Percentiles rank a stretch among this genome's conserved stretches.
Conservation (phyloP, 495 filamentous ascomycete genomes). For the Jackrogersella minutella region DNA sequence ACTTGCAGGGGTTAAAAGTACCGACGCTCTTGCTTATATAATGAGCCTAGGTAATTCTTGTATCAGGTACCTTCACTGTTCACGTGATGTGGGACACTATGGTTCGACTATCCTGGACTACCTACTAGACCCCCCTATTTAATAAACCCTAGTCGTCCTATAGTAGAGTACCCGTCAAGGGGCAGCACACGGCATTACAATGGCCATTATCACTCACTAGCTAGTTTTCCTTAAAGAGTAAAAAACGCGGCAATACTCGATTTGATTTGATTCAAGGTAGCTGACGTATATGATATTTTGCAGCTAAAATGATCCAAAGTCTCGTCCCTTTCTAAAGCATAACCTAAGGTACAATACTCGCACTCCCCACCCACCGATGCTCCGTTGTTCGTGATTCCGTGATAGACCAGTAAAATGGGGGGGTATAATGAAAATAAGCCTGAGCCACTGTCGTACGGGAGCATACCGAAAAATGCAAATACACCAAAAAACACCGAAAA, state of each 20-base stretch:
- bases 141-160: no score
- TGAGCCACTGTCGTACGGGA: slow-evolving; percentile 9
- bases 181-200: no score
- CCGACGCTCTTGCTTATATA: background rate
- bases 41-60: background rate
- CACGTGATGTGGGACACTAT: no score
- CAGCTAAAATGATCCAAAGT: background rate
- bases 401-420: slow-evolving; percentile 19
- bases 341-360: background rate
- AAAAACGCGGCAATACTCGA: background rate
- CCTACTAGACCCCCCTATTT: no score
- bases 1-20: slow-evolving; percentile 8
- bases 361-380: background rate
- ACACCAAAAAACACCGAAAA: no score
- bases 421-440: slow-evolving; percentile 36
- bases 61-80: background rate
- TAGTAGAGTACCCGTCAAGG: no score
- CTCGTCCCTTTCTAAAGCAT: background rate
- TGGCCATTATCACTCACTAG: no score
- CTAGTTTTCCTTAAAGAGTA: no score
- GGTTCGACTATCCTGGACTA: no score
- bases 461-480: slow-evolving; percentile 7
- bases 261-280: no score
- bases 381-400: slow-evolving; percentile 5
- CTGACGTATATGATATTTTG: background rate